These are phyloP conservation scores for Gloeostereum incarnatum DNA, from an alignment of 768 basidiomycete genomes.

Conservation along the genomic window DNA sequence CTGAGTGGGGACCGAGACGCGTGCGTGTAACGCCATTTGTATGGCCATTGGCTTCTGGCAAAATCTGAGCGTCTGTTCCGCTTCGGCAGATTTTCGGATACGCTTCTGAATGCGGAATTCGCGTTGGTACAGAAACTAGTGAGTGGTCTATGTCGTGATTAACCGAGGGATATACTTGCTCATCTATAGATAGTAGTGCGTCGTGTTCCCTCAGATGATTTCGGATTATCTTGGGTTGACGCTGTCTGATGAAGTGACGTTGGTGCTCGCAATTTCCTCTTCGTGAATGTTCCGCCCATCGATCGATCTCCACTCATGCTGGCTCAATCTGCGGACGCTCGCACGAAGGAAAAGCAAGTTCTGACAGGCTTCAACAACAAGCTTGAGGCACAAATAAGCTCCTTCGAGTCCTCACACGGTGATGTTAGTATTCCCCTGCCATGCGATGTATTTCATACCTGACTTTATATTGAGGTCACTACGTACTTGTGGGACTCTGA, in stretches of 20 bases:
- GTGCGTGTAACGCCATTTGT: conserved; percentile 20
- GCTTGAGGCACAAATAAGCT: conserved; percentile 26
- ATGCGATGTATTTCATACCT: not conserved
- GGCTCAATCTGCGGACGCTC: conserved; percentile 26
- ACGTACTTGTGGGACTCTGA: conserved; percentile 45
- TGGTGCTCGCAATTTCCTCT: conserved; percentile 49
- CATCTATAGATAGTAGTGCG: conserved; percentile 22
- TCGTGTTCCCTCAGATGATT: not conserved
- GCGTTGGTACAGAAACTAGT: conserved; percentile 39
- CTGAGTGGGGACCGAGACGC: conserved; percentile 34
- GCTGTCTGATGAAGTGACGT: conserved; percentile 21
- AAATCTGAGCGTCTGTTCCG: too few relatives aligned
- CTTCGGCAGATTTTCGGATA: conserved; percentile 35
- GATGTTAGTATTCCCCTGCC: conserved; percentile 27
- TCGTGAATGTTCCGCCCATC: conserved; percentile 36
- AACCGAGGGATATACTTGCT: conserved; percentile 5
- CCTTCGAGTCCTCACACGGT: conserved; percentile 32
- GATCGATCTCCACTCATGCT: conserved; percentile 39
- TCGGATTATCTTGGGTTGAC: not conserved
- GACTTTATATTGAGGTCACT: conserved; percentile 21
- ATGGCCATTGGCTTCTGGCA: not conserved
- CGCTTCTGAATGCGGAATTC: conserved; percentile 39
- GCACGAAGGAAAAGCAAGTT: conserved; percentile 31
- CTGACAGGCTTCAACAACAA: conserved; percentile 44
- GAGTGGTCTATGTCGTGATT: conserved; percentile 9